Conservation (phyloP, 257 asterid genomes). For the Craterostigma plantagineum region DNA sequence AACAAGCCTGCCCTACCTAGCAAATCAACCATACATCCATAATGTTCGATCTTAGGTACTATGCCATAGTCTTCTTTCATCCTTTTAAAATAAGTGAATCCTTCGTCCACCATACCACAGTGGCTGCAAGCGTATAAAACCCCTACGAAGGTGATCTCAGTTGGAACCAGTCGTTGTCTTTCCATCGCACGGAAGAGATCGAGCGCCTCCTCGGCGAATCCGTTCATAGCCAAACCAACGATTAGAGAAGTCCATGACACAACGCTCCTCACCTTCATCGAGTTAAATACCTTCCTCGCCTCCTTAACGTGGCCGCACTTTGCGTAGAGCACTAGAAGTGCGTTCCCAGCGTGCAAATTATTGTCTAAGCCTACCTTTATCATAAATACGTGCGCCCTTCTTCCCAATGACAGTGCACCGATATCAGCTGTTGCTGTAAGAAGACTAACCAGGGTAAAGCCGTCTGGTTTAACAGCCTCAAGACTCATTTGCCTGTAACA, state of each 20-base stretch:
- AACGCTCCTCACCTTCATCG: constrained; percentile 35
- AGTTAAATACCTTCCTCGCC: constrained; percentile 39
- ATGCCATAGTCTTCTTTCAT: constrained; percentile 32
- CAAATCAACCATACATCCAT: constrained; percentile 80
- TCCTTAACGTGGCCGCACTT: constrained; percentile 56
- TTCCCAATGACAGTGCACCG: constrained; percentile 59
- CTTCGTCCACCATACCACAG: constrained; percentile 64
- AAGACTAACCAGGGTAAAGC: constrained; percentile 73
- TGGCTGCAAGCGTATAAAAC: constrained; percentile 81
- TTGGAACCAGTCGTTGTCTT: constrained; percentile 25
- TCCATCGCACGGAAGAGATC: constrained; percentile 47
- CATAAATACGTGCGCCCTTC: constrained; percentile 54
- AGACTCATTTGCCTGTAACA: constrained; percentile 28
- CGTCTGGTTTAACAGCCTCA: constrained; percentile 49
- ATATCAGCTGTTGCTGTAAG: constrained; percentile 67
- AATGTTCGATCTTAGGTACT: constrained; percentile 60
- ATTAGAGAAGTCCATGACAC: constrained; percentile 66
- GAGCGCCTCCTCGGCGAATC: constrained; percentile 52
- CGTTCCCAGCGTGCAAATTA: constrained; percentile 46
- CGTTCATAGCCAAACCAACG: constrained; percentile 67
- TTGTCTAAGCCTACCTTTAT: constrained; percentile 43
- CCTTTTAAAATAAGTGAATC: constrained; percentile 40
- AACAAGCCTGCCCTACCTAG: constrained; percentile 68
- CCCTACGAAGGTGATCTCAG: constrained; percentile 58
- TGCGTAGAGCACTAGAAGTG: constrained; percentile 52